phyloP scores from a whole-genome alignment of 768 basidiomycete genomes.

The Boletus reticulatus region DNA sequence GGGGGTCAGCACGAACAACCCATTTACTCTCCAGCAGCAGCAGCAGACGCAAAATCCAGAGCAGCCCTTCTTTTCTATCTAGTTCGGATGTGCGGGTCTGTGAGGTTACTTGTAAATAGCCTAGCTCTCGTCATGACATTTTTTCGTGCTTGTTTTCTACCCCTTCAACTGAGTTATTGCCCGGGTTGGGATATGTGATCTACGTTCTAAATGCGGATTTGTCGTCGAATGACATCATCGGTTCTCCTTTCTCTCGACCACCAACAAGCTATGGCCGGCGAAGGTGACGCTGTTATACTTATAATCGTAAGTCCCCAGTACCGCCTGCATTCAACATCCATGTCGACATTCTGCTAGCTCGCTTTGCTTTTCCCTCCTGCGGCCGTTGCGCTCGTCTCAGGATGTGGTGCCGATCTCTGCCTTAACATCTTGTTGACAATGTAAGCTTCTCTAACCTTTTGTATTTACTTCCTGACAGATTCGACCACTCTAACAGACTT shows the following conservation, averaged over 20 bases:
- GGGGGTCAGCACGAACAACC: slow-evolving; percentile 52
- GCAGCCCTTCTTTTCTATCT: slow-evolving; percentile 82
- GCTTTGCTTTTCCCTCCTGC: slow-evolving; percentile 79
- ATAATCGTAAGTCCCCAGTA: slow-evolving; percentile 5
- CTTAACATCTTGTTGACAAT: slow-evolving; percentile 77
- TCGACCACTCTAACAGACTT: slow-evolving; percentile 40
- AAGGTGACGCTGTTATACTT: slow-evolving; percentile 5
- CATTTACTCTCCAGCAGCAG: slow-evolving; percentile 54
- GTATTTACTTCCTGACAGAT: background rate
- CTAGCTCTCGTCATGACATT: background rate
- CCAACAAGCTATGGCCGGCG: slow-evolving; percentile 16
- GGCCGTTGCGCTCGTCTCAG: slow-evolving; percentile 68
- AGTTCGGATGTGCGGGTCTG: slow-evolving; percentile 12
- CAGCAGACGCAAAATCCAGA: slow-evolving; percentile 58
- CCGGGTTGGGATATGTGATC: background rate
- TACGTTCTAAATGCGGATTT: slow-evolving; percentile 20
- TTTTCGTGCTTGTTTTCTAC: slow-evolving; percentile 14
- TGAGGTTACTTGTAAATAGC: slow-evolving; percentile 12
- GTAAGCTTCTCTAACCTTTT: slow-evolving; percentile 39
- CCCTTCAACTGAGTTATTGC: background rate
- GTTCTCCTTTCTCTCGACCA: background rate
- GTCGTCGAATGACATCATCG: slow-evolving; percentile 23
- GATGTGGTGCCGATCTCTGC: slow-evolving; percentile 80
- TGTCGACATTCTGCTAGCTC: slow-evolving; percentile 41
- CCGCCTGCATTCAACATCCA: fast-evolving